Evolutionary conservation across 805 yeast genomes (phyloP).

Genomic region (Limtongozyma cylindracea): DNA sequence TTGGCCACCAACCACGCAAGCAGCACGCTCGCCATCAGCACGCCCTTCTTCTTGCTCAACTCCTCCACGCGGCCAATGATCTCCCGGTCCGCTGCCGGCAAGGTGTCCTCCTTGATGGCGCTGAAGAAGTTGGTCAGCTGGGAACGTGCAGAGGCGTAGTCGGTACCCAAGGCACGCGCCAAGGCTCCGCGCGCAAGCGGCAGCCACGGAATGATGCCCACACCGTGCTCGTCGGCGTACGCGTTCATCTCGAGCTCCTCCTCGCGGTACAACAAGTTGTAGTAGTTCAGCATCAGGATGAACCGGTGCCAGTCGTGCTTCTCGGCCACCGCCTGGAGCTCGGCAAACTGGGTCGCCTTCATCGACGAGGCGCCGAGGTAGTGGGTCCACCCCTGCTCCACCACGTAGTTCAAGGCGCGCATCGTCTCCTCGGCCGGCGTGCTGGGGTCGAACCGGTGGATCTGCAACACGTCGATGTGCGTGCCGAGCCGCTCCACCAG

Average conservation of each 20-base stretch:
- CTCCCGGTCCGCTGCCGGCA: slow-evolving; percentile 2
- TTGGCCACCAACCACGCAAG: slow-evolving; percentile 27
- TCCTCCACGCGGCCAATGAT: slow-evolving; percentile 24
- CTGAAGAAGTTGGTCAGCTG: slow-evolving; percentile 1
- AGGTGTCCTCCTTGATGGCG: neutral
- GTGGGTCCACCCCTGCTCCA: slow-evolving; percentile 17
- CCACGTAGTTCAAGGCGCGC: slow-evolving; percentile 27
- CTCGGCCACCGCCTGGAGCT: slow-evolving; percentile 29
- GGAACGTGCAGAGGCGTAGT: no score
- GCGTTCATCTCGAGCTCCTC: slow-evolving; percentile 39
- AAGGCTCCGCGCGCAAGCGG: slow-evolving; percentile 30
- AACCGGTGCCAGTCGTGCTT: slow-evolving; percentile 29
- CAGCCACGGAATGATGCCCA: slow-evolving; percentile 31
- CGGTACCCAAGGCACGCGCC: slow-evolving; percentile 22
- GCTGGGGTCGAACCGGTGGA: slow-evolving; percentile 24
- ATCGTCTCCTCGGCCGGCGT: slow-evolving; percentile 27
- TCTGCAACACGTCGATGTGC: slow-evolving; percentile 25
- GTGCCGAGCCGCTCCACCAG: slow-evolving; percentile 23
- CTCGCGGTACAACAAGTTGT: slow-evolving; percentile 32
- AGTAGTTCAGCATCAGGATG: slow-evolving; percentile 29
- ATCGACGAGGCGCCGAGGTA: slow-evolving; percentile 43
- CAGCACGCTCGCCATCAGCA: slow-evolving; percentile 27
- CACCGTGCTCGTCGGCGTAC: slow-evolving; percentile 15
- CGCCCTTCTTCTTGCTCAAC: slow-evolving; percentile 17
- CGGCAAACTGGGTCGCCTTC: slow-evolving; percentile 27